phyloP scores from a whole-genome alignment of 1,284 basidiomycete genomes.

The Vanrija pseudolonga region DNA sequence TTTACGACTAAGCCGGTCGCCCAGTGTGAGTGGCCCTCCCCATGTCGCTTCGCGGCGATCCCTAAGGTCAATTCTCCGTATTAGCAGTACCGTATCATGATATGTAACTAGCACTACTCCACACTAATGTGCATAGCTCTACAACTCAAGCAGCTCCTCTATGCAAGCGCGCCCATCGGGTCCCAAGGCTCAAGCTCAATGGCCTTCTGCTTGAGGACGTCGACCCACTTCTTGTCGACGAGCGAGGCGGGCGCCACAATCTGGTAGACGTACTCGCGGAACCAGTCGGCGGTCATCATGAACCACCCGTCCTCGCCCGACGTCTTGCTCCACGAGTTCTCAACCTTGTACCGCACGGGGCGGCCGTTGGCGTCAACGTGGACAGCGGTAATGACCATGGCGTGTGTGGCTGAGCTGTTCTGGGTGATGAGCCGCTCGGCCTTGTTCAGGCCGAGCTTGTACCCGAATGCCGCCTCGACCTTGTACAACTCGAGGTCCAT shows the following conservation, averaged over 20 bases:
- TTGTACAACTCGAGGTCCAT: slow-evolving; percentile 83
- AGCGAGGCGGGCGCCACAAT: slow-evolving; percentile 75
- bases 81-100: no score
- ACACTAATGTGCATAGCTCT: no score
- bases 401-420: slow-evolving; percentile 62
- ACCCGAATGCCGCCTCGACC: slow-evolving; percentile 69
- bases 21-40: no score
- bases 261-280: slow-evolving; percentile 72
- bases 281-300: slow-evolving; percentile 89
- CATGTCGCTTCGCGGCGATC: no score
- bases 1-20: no score
- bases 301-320: slow-evolving; percentile 83
- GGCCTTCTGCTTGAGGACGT: slow-evolving; percentile 69
- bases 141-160: neutral
- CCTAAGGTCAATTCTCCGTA: no score
- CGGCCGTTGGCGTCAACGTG: slow-evolving; percentile 73
- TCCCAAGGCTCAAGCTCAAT: slow-evolving; percentile 79
- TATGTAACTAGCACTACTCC: no score
- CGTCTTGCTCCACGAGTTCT: slow-evolving; percentile 89
- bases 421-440: slow-evolving; percentile 73
- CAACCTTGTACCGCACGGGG: slow-evolving; percentile 84
- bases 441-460: slow-evolving; percentile 64
- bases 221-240: slow-evolving; percentile 72
- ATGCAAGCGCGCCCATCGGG: slow-evolving; percentile 62
- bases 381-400: slow-evolving; percentile 84